A percentile compares a stretch with the other conserved stretches of the same genome.
Conservation (phyloP, 192 early-diverging fungal species). For the Radiomyces spectabilis region DNA sequence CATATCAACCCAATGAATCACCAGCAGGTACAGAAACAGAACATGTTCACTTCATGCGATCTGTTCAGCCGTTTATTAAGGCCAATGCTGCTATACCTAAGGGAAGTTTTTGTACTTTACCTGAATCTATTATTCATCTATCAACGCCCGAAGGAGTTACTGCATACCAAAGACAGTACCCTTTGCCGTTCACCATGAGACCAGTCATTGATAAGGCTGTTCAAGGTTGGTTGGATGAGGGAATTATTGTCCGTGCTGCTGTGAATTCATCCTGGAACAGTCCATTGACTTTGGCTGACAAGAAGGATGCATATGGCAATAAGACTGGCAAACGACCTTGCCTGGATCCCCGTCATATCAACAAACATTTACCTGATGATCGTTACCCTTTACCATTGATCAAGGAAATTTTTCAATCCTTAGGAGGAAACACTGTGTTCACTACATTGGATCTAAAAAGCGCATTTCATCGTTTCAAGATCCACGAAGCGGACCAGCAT, state of each 20-base stretch:
- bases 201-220: not conserved
- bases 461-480: not conserved
- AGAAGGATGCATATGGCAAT: conserved; percentile 11
- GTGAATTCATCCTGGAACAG: not conserved
- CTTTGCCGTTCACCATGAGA: not conserved
- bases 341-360: conserved; percentile 10
- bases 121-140: conserved; percentile 4
- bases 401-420: not conserved
- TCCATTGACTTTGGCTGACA: conserved; percentile 11
- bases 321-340: conserved; percentile 5
- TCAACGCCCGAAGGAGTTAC: not conserved
- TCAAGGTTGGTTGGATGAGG: conserved; percentile 7
- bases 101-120: not conserved
- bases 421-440: not conserved
- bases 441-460: conserved; percentile 6
- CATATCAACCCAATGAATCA: too few species aligned
- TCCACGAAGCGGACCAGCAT: conserved; percentile 3
- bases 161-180: conserved; percentile 1
- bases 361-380: not conserved
- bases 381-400: conserved; percentile 13
- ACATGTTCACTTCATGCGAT: too few species aligned
- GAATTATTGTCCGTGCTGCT: not conserved
- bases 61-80: too few species aligned
- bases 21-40: too few species aligned
- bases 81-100: not conserved